Base-by-base conservation (phyloP, 768 basidiomycete genomes). In the Phaffia tasmanica region DNA sequence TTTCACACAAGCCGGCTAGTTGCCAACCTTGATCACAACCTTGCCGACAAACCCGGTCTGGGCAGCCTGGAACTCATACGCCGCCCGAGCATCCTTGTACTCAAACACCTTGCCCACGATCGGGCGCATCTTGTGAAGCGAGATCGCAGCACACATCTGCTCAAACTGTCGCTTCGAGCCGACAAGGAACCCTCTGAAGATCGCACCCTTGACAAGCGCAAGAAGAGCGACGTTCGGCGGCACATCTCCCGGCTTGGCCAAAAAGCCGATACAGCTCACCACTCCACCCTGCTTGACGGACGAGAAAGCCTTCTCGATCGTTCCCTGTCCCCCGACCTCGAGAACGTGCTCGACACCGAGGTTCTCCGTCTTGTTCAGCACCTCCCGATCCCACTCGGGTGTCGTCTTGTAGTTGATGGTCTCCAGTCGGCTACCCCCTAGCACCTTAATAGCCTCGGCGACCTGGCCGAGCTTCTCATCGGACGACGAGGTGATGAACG, bases 401-500 rank as follows among this genome's bases (percentile, higher is more conserved):
- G 76, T 78, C 68, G 75, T 81, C 65, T 79, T 82, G 73, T 86
- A 86, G 76, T 86, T 85, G 76, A 86, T 83, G 23, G 49, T 3
- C 19, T 53, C 19, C 29, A 53, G 15, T 1, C 50, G 62, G 15
- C 29, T 53, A 35, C 23, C 7, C 4, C 18, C 51, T 23, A 48
- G 48, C 6, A 18, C 7, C n/a, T 30, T 55, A 63, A 81, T 70
- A 63, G 83, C 77, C 18, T 80, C 78, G 16, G 78, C 80, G 25
- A 85, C 84, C 23, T 84, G 79, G 54, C 81, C 78, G 19, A 85
- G 78, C 71, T 87, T 87, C 57, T 80, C 79, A 70, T 86, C 83
- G 0, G 83, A 83, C 0, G 84, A 85, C 0, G 85, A 86, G 0
- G 85, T 86, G 30, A 80, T 79, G 70, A 87, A 85, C 65, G 85